These are phyloP conservation scores for Teratosphaeria nubilosa DNA, from an alignment of 2,329 filamentous ascomycete genomes.

Conservation along the genomic window DNA sequence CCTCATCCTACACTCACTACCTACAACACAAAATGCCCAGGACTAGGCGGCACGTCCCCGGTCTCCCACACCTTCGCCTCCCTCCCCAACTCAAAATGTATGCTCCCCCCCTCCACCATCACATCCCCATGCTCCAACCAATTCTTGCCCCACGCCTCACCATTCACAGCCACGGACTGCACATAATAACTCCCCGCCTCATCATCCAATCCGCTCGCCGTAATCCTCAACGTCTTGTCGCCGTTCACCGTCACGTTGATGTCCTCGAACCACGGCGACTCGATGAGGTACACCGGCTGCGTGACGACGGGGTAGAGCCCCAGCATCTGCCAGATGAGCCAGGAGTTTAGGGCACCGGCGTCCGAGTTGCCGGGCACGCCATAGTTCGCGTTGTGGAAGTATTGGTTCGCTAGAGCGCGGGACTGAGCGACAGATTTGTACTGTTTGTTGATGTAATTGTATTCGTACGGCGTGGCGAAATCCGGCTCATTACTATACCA, in stretches of 20 bases:
- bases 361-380: slow-evolving; percentile 25
- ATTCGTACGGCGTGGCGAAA: slow-evolving; percentile 25
- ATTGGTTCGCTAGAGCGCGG: slow-evolving; percentile 18
- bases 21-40: slow-evolving; percentile 26
- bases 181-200: slow-evolving; percentile 39
- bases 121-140: slow-evolving; percentile 47
- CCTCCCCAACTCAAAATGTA: slow-evolving; percentile 40
- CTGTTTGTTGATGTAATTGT: slow-evolving; percentile 25
- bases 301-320: slow-evolving; percentile 25
- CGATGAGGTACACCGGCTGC: slow-evolving; percentile 12
- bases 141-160: slow-evolving; percentile 41
- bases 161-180: slow-evolving; percentile 45
- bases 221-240: slow-evolving; percentile 35
- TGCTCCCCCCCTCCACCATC: slow-evolving; percentile 33
- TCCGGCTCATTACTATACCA: slow-evolving; percentile 20
- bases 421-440: slow-evolving; percentile 17
- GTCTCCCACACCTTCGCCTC: slow-evolving; percentile 37
- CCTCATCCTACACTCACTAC: background rate
- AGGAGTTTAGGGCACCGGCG: slow-evolving; percentile 23
- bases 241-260: slow-evolving; percentile 22
- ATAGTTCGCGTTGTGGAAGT: slow-evolving; percentile 19
- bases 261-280: slow-evolving; percentile 17
- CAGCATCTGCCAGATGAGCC: slow-evolving; percentile 7
- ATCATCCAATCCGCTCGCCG: slow-evolving; percentile 32
- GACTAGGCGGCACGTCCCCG: slow-evolving; percentile 42